Percentiles rank a stretch among this genome's conserved stretches.
Conservation (phyloP, 768 basidiomycete genomes). For the Termitomyces titanicus region DNA sequence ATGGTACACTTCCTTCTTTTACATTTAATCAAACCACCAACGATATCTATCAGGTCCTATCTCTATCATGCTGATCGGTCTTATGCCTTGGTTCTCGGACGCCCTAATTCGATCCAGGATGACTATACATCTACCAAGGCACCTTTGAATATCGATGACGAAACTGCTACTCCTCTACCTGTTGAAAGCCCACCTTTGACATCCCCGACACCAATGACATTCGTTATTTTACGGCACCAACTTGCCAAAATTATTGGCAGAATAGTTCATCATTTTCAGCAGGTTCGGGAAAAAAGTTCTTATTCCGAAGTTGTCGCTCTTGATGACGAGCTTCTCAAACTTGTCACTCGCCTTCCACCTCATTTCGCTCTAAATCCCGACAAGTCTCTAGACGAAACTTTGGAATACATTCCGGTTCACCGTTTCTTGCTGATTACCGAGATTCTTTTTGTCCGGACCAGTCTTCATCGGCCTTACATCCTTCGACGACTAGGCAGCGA, state of each 20-base stretch:
- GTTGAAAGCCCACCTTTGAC: slow-evolving; percentile 56
- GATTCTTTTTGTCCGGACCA: slow-evolving; percentile 81
- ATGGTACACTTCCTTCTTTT: slow-evolving; percentile 48
- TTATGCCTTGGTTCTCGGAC: slow-evolving; percentile 86
- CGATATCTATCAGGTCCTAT: slow-evolving; percentile 56
- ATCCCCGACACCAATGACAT: slow-evolving; percentile 80
- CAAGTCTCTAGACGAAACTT: slow-evolving; percentile 65
- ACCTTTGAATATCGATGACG: slow-evolving; percentile 71
- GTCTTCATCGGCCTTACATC: slow-evolving; percentile 85
- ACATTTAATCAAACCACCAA: not conserved
- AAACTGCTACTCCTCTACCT: slow-evolving; percentile 38
- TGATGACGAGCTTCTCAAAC: slow-evolving; percentile 80
- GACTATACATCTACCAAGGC: slow-evolving; percentile 81
- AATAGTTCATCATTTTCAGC: slow-evolving; percentile 92
- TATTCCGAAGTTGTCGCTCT: slow-evolving; percentile 80
- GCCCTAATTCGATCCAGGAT: slow-evolving; percentile 87
- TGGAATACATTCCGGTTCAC: slow-evolving; percentile 71
- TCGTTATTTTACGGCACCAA: slow-evolving; percentile 80
- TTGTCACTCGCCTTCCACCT: slow-evolving; percentile 73
- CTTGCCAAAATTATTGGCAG: slow-evolving; percentile 83
- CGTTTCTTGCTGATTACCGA: slow-evolving; percentile 89
- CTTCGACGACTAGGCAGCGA: slow-evolving; percentile 75
- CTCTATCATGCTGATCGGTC: slow-evolving; percentile 93
- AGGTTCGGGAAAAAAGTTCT: slow-evolving; percentile 70
- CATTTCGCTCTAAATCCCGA: slow-evolving; percentile 77